A percentile compares a stretch with the other conserved stretches of the same genome.
Evolutionary conservation across 768 basidiomycete genomes (phyloP).

Genomic region (Psilocybe sp.): DNA sequence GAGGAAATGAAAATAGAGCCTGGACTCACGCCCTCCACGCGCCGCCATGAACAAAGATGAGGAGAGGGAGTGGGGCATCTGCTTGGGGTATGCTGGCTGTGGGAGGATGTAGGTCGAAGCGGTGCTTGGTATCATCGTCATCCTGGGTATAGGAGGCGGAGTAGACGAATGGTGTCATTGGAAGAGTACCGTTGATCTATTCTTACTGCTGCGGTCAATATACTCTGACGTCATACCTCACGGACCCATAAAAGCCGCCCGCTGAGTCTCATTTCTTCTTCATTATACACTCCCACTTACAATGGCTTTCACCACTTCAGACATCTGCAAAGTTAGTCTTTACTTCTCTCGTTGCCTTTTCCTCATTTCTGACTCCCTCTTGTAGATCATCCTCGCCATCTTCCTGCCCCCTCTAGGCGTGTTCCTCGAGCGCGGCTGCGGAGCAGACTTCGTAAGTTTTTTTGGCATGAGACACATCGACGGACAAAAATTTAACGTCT

Average conservation of each 20-base stretch:
- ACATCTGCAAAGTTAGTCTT: slow-evolving; percentile 69
- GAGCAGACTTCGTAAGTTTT: slow-evolving; percentile 66
- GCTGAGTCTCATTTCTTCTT: neutral
- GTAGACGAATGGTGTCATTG: slow-evolving; percentile 27
- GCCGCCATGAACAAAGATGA: slow-evolving; percentile 81
- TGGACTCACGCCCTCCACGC: slow-evolving; percentile 73
- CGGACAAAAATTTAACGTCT: slow-evolving; percentile 3
- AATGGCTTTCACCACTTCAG: slow-evolving; percentile 69
- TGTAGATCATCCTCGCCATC: slow-evolving; percentile 58
- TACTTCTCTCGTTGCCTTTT: neutral
- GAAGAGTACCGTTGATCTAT: neutral
- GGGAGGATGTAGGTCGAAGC: slow-evolving; percentile 55
- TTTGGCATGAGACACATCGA: slow-evolving; percentile 3
- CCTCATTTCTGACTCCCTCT: slow-evolving; percentile 10
- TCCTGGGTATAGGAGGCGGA: slow-evolving; percentile 28
- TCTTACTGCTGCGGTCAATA: neutral
- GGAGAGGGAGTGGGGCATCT: slow-evolving; percentile 31
- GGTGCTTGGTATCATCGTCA: slow-evolving; percentile 30
- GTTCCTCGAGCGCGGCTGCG: slow-evolving; percentile 85
- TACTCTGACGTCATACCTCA: slow-evolving; percentile 17
- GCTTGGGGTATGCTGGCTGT: neutral
- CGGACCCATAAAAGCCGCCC: slow-evolving; percentile 3
- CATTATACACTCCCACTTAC: slow-evolving; percentile 1
- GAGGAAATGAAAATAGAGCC: slow-evolving; percentile 6
- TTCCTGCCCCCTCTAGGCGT: slow-evolving; percentile 83